These are phyloP conservation scores for Huiozyma sinensis DNA, from an alignment of 805 yeast genomes.

Conservation along the genomic window DNA sequence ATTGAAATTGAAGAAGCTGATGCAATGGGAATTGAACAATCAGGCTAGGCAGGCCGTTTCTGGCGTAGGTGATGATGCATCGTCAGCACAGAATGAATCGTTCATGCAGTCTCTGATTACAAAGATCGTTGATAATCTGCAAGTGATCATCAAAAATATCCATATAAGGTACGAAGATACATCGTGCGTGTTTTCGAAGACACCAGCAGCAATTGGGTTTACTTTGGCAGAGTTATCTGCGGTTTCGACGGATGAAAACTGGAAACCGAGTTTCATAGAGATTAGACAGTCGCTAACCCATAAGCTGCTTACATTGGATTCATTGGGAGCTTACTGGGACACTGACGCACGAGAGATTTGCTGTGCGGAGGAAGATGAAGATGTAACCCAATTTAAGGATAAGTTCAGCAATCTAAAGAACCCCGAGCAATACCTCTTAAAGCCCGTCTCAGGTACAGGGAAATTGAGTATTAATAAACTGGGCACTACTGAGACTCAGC, in stretches of 20 bases:
- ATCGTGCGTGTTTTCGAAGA: constrained; percentile 51
- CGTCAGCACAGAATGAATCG: constrained; percentile 50
- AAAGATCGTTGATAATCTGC: constrained; percentile 86
- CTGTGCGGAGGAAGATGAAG: too few relatives aligned
- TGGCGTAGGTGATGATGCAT: constrained; percentile 26
- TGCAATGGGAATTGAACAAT: constrained; percentile 46
- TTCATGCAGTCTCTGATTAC: constrained; percentile 82
- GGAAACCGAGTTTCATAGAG: constrained; percentile 80
- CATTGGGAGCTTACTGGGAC: constrained; percentile 76
- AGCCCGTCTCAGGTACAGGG: constrained; percentile 87
- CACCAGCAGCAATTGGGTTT: constrained; percentile 73
- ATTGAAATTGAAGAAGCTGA: constrained; percentile 57
- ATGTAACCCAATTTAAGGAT: constrained; percentile 27
- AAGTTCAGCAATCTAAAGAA: not conserved
- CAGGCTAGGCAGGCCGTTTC: constrained; percentile 31
- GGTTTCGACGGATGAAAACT: constrained; percentile 71
- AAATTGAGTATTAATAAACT: constrained; percentile 68
- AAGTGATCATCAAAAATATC: constrained; percentile 80
- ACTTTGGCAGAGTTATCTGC: constrained; percentile 83
- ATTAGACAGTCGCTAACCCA: constrained; percentile 56
- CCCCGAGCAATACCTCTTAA: constrained; percentile 44
- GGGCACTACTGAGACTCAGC: constrained; percentile 57
- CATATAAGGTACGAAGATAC: constrained; percentile 88
- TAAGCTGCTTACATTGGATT: constrained; percentile 64
- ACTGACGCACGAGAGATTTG: constrained; percentile 40